Evolutionary conservation across 768 basidiomycete genomes (phyloP).

Genomic region (Xerocomellus intermedius): DNA sequence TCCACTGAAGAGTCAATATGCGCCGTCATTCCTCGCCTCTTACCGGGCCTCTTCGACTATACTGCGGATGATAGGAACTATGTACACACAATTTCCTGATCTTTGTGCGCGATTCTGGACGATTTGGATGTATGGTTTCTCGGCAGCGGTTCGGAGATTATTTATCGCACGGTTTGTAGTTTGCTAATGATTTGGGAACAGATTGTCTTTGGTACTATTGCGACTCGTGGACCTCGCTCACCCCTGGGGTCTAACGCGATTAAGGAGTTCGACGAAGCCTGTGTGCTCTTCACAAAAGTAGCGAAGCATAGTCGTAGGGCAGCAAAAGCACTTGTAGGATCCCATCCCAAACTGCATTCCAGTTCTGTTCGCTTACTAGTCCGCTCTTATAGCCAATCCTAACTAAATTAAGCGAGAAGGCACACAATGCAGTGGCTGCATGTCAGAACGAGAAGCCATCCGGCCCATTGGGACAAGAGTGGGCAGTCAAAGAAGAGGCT

Average conservation of each 20-base stretch:
- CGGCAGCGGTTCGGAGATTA: slow-evolving; percentile 43
- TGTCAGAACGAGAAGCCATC: slow-evolving; percentile 38
- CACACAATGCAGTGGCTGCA: slow-evolving; percentile 50
- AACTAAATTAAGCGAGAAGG: slow-evolving; percentile 61
- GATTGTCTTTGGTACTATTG: slow-evolving; percentile 80
- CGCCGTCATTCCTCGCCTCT: slow-evolving; percentile 62
- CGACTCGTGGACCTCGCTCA: slow-evolving; percentile 68
- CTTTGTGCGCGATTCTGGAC: slow-evolving; percentile 57
- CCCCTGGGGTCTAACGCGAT: slow-evolving; percentile 67
- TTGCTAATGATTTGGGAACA: slow-evolving; percentile 25
- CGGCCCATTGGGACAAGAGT: slow-evolving; percentile 37
- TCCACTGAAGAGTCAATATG: slow-evolving; percentile 63
- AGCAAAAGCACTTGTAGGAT: slow-evolving; percentile 59
- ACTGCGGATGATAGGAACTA: slow-evolving; percentile 47
- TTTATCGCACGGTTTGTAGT: neutral
- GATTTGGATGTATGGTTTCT: slow-evolving; percentile 61
- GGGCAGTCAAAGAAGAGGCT: slow-evolving; percentile 53
- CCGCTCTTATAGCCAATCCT: slow-evolving; percentile 47
- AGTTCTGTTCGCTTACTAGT: slow-evolving; percentile 2
- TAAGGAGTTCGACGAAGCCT: slow-evolving; percentile 66
- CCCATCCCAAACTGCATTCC: neutral
- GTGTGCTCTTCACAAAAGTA: slow-evolving; percentile 62
- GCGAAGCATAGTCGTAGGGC: slow-evolving; percentile 59
- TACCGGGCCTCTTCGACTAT: slow-evolving; percentile 59
- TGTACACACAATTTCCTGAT: slow-evolving; percentile 46